Conservation (phyloP, 2,329 filamentous ascomycete genomes). For the Dactylellina cionopaga region DNA sequence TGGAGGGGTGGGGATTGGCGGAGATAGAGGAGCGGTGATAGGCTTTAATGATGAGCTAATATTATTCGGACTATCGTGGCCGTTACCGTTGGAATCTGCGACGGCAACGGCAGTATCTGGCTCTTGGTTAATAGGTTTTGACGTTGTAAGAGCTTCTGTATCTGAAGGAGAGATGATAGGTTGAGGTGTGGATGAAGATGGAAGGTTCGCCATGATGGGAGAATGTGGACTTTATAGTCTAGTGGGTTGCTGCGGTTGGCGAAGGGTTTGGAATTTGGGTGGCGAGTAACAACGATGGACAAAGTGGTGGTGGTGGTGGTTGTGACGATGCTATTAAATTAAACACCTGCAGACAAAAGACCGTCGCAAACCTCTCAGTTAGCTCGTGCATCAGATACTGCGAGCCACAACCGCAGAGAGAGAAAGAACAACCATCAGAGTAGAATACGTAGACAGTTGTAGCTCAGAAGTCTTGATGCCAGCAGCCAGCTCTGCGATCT, state of each 20-base stretch:
- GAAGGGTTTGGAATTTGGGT: conserved; percentile 1
- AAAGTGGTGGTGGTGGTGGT: conserved; percentile 1
- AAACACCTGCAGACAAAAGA: not conserved
- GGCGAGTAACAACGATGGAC: not conserved
- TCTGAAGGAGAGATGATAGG: conserved; percentile 12
- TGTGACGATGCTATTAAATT: not conserved
- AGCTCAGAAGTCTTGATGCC: too few species aligned
- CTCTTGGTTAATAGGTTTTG: conserved; percentile 32
- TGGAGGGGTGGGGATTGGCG: conserved; percentile 56
- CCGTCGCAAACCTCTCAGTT: too few species aligned
- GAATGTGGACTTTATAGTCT: not conserved
- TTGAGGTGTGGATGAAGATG: conserved; percentile 23
- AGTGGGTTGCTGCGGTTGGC: not conserved
- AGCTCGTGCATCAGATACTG: not conserved
- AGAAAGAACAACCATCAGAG: not conserved
- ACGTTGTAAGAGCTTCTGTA: not conserved
- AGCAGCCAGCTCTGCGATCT: too few species aligned
- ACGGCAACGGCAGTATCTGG: conserved; percentile 36
- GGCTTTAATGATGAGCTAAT: conserved; percentile 47
- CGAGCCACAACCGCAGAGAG: not conserved
- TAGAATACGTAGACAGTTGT: too few species aligned
- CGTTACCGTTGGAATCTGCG: conserved; percentile 25
- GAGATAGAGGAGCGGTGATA: conserved; percentile 57
- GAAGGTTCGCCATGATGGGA: conserved; percentile 47
- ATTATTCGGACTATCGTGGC: not conserved